phyloP scores from a whole-genome alignment of 2,329 filamentous ascomycete species.

The Fonsecaea erecta region DNA sequence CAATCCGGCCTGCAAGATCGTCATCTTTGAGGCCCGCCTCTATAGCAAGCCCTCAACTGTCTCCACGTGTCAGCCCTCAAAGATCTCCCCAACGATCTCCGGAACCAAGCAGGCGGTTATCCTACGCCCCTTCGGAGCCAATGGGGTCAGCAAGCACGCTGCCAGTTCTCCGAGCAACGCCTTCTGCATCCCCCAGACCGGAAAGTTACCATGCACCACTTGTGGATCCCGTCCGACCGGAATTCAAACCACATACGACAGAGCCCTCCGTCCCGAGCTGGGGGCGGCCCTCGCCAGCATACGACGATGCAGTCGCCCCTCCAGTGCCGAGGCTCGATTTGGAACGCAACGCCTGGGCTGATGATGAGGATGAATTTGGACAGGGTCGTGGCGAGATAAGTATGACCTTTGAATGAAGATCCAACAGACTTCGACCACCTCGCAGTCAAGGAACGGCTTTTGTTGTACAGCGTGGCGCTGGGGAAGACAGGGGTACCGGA shows the following conservation, averaged over 20 bases:
- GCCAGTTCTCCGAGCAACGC: constrained; percentile 31
- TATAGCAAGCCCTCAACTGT: constrained; percentile 22
- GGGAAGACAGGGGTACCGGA: not conserved
- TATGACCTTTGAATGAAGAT: constrained; percentile 75
- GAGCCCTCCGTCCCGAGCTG: constrained; percentile 22
- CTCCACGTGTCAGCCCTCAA: constrained; percentile 26
- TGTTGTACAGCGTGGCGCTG: constrained; percentile 32
- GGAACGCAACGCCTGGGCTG: constrained; percentile 71
- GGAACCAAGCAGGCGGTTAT: constrained; percentile 13
- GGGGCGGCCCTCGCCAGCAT: constrained; percentile 8
- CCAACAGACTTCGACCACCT: constrained; percentile 5
- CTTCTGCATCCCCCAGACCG: constrained; percentile 17
- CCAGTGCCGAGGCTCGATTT: constrained; percentile 41
- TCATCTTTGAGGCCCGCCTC: constrained; percentile 27
- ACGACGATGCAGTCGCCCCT: constrained; percentile 7
- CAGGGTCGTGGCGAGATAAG: constrained; percentile 74
- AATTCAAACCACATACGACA: constrained; percentile 33
- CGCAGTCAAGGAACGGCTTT: not conserved
- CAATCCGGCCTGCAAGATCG: constrained; percentile 15
- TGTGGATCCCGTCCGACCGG: constrained; percentile 25
- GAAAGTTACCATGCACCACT: constrained; percentile 31
- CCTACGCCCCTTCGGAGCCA: constrained; percentile 25
- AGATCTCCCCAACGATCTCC: constrained; percentile 24
- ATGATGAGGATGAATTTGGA: constrained; percentile 68
- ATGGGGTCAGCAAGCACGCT: constrained; percentile 36